Conservation (phyloP, 2,329 filamentous ascomycete species). For the Ciborinia camelliae region DNA sequence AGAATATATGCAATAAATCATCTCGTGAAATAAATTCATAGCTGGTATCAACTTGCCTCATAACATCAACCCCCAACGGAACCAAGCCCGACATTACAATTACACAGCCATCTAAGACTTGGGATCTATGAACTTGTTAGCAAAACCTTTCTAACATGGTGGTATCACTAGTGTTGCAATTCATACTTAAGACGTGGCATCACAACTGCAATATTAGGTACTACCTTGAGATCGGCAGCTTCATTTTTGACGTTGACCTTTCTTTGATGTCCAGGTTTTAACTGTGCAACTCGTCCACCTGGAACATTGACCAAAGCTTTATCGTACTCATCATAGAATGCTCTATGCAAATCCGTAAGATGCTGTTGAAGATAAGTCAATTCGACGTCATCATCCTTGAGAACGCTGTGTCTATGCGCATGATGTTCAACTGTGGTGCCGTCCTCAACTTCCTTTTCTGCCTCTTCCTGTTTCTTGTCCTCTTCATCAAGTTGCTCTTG, state of each 20-base stretch:
- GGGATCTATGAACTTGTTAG: slow-evolving; percentile 40
- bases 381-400: slow-evolving; percentile 86
- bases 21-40: background rate
- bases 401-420: slow-evolving; percentile 63
- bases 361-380: slow-evolving; percentile 73
- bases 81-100: slow-evolving; percentile 91
- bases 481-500: slow-evolving; percentile 88
- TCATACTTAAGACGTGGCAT: slow-evolving; percentile 72
- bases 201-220: slow-evolving; percentile 84
- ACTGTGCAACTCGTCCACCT: slow-evolving; percentile 41
- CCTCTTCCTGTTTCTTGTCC: slow-evolving; percentile 56
- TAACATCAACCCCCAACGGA: slow-evolving; percentile 74
- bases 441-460: slow-evolving; percentile 39
- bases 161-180: background rate
- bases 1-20: slow-evolving; percentile 22
- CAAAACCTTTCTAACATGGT: background rate
- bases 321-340: slow-evolving; percentile 84
- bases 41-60: slow-evolving; percentile 42
- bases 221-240: slow-evolving; percentile 50
- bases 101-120: slow-evolving; percentile 69
- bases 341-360: slow-evolving; percentile 68
- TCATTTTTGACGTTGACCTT: slow-evolving; percentile 45
- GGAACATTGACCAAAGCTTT: slow-evolving; percentile 41
- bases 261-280: slow-evolving; percentile 41
- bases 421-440: slow-evolving; percentile 38